phyloP scores from a whole-genome alignment of 345 rosid species.

The Acer campestre region DNA sequence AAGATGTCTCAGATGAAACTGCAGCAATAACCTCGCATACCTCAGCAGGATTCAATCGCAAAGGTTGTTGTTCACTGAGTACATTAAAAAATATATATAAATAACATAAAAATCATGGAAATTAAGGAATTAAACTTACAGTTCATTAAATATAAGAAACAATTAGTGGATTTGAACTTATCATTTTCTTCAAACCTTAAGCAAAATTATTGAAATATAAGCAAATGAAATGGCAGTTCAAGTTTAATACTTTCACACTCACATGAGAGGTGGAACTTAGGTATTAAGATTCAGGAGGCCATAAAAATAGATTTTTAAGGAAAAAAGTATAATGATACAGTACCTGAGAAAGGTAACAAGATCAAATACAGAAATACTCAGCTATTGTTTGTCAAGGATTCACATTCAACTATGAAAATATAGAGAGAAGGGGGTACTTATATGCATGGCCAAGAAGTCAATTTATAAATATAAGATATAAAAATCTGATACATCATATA shows the following conservation, averaged over 20 bases:
- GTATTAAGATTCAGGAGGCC: neutral
- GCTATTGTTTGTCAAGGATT: neutral
- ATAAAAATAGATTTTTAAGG: neutral
- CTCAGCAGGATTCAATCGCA: conserved; percentile 81
- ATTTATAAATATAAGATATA: neutral
- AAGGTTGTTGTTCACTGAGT: conserved; percentile 95
- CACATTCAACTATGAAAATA: conserved; percentile 16
- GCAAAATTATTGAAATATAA: neutral
- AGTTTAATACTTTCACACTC: conserved; percentile 12
- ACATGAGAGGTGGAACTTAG: conserved; percentile 1
- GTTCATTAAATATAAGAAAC: neutral
- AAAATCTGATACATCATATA: neutral
- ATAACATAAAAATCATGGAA: conserved; percentile 16
- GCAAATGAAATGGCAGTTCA: conserved; percentile 12
- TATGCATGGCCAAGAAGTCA: neutral
- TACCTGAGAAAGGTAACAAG: neutral
- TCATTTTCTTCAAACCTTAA: neutral
- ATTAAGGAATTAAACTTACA: conserved; percentile 7
- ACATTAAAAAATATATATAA: conserved; percentile 24
- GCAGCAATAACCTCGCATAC: conserved; percentile 96
- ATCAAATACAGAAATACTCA: neutral
- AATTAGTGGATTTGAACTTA: neutral
- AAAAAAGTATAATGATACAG: neutral
- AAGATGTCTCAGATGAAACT: conserved; percentile 84
- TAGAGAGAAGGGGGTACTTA: neutral